Evolutionary conservation across 1,284 basidiomycete species (phyloP), one percentile per base, ranked within the genome.

Genomic region (Rhizoctonia solani): DNA sequence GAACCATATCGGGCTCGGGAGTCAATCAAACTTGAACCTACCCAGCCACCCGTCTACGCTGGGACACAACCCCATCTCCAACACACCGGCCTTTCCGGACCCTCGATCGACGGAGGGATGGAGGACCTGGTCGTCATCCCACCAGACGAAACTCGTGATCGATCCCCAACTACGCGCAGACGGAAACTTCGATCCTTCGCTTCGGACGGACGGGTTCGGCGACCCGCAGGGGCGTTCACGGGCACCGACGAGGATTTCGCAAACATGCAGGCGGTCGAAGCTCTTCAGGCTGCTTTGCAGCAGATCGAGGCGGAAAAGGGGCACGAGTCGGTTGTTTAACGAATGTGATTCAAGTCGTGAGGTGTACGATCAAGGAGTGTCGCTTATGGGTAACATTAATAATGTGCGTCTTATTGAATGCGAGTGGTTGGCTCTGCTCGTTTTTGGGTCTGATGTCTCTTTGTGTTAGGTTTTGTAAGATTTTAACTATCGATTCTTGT

Each of bases 271-370:
- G 59, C 59, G 4, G 59, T 65, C 13, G 34, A 65, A 39, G 59
- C 59, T 4, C 52, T 65, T 32, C 49, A 65, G 49, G 49, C 59
- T 19, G 49, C 59, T 23, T 44, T 65, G 37, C 49, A 65, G 49
- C 59, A 65, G 59, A 65, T 65, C 34, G 59, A 65, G 59, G 49
- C 46, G 44, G 58, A 61, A 37, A 46, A 19, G 42, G 58, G 37
- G 47, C 41, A 27, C 19, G 42, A 59, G 44, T 34, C 32, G 42
- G 50, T 21, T 30, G 50, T 21, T 4, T 44, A 44, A 16, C 16
- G 5, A 16, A 16, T 44, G 37, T 39, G 37, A 16, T 44, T 16
- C 6, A 16, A 16, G n/a, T 4, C 5, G 41, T 44, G 16, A 21
- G 16, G 41, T 44, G 14, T 16, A 44, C 41, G 41, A 16, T 16